A percentile compares a stretch with the other conserved stretches of the same genome.
These are phyloP conservation scores for Endothia cerciana DNA, from an alignment of 2,329 filamentous ascomycete species.

Conservation along the genomic window DNA sequence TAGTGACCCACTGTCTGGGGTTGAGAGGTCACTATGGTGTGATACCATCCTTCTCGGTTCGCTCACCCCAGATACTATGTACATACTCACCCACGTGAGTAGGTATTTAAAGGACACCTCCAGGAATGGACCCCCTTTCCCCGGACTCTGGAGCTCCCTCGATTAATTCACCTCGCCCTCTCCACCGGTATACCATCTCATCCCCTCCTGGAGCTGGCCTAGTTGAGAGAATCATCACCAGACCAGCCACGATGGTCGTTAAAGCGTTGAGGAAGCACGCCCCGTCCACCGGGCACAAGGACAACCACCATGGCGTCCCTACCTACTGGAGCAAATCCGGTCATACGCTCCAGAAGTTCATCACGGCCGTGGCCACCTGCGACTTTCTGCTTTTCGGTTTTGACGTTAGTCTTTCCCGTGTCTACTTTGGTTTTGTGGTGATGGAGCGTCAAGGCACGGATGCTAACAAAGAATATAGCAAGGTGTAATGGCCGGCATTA, in stretches of 20 bases:
- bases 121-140: slow-evolving; percentile 15
- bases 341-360: slow-evolving; percentile 25
- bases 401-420: slow-evolving; percentile 15
- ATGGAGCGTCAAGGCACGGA: background rate
- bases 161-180: slow-evolving; percentile 8
- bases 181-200: background rate
- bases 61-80: background rate
- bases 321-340: slow-evolving; percentile 30
- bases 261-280: slow-evolving; percentile 15
- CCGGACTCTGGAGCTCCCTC: slow-evolving; percentile 1
- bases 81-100: background rate
- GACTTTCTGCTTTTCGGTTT: slow-evolving; percentile 29
- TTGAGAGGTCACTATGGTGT: slow-evolving; percentile 14
- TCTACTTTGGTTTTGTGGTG: background rate
- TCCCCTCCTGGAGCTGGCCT: background rate
- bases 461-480: slow-evolving; percentile 19
- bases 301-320: slow-evolving; percentile 29
- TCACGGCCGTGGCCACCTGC: slow-evolving; percentile 25
- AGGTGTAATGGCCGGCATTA: slow-evolving; percentile 30
- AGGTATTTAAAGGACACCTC: slow-evolving; percentile 20
- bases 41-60: slow-evolving; percentile 11
- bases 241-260: slow-evolving; percentile 25
- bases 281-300: slow-evolving; percentile 28
- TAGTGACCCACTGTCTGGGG: slow-evolving; percentile 22
- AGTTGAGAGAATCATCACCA: background rate